Percentiles rank a stretch among this genome's conserved stretches.
phyloP scores from a whole-genome alignment of 176 grass and related monocot genomes.

The Zizania latifolia region DNA sequence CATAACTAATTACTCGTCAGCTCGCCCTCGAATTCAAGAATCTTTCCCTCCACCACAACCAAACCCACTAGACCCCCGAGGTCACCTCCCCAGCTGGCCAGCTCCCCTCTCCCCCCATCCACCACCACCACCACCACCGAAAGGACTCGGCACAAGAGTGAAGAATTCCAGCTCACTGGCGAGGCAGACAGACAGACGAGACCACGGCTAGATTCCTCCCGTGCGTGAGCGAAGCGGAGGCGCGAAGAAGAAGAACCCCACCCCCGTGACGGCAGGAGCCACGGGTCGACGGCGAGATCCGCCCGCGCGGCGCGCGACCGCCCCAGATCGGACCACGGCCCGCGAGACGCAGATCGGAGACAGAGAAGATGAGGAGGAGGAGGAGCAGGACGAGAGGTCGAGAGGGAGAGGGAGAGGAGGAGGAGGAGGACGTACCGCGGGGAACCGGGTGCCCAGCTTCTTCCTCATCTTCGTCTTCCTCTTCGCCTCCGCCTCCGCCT shows the following conservation, averaged over 20 bases:
- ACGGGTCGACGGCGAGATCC: no score
- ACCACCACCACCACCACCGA: neutral
- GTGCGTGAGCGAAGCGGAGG: no score
- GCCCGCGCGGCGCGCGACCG: neutral
- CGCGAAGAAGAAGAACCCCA: no score
- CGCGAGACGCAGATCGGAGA: neutral
- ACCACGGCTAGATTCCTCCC: neutral
- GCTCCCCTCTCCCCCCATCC: neutral
- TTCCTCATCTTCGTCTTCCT: conserved; percentile 76
- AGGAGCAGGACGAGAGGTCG: conserved; percentile 1
- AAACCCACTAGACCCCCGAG: neutral
- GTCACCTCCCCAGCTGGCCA: neutral
- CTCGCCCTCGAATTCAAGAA: conserved; percentile 4
- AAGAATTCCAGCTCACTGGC: neutral
- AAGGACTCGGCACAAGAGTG: neutral
- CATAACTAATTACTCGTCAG: neutral
- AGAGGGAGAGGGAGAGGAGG: neutral
- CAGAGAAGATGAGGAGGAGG: neutral
- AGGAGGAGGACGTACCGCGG: conserved; percentile 54
- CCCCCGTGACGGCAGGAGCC: no score
- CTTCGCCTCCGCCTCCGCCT: conserved; percentile 26
- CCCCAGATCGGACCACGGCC: conserved; percentile 30
- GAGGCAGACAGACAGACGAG: neutral
- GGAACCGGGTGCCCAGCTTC: conserved; percentile 98
- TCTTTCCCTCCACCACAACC: neutral